Evolutionary conservation across 305 asterid species (phyloP), one percentile per base, ranked within the genome.

Genomic region (Nicotiana rustica): DNA sequence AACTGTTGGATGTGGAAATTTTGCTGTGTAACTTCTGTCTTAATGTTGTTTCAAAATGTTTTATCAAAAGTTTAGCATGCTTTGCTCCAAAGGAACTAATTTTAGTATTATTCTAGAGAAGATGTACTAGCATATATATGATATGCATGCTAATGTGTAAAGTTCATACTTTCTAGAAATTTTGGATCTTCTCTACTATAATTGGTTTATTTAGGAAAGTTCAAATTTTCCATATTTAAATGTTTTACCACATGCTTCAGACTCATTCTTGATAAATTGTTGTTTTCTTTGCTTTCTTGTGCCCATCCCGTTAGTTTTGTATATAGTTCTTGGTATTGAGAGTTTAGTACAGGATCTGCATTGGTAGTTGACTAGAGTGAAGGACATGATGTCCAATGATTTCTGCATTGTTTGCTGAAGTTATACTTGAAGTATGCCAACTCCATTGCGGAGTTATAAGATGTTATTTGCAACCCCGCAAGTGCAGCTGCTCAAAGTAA

Each of bases 1-100:
- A 76, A 76, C 80, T 76, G 66, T 31, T 76, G n/a, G 49, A 55
- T 76, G 67, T 55, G 80, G 49, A 15, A 52, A 76, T 56, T 76
- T 6, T 76, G 80, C 80, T 17, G 29, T 31, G 49, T 17, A 59
- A 56, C 66, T 76, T 76, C 31, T 76, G 80, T 31, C 10, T 17
- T 56, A 31, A 31, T 10, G 52, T 29, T 52, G 65, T 55, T 76
- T 17, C 29, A 4, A 76, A 56, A 65, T 17, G 4, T 76, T 9
- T 31, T 76, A 31, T 76, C 7, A 76, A 76, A 76, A 76, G 31
- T 76, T 55, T 18, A 55, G 80, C 67, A 76, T 76, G 66, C 31
- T 55, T 15, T 31, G 31, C 67, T 55, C 25, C 52, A 55, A 9
- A 52, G 66, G 31, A 56, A 17, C 67, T 31, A 76, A 55, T 76